Evolutionary conservation across 345 rosid species (phyloP), one percentile per base, ranked within the genome.

Genomic region (Adansonia digitata): DNA sequence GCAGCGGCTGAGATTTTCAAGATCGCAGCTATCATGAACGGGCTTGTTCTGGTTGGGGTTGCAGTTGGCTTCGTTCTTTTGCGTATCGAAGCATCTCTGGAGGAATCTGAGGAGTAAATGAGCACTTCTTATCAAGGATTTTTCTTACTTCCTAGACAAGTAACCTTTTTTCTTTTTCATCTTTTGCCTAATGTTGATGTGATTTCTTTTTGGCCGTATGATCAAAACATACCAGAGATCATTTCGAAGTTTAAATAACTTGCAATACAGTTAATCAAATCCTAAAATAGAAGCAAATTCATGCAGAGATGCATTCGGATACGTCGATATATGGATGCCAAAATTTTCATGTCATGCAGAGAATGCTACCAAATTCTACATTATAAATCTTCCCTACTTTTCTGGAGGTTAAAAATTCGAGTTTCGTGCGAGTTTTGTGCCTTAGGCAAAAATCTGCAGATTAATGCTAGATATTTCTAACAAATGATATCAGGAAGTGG

Each of bases 41-140:
- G 80, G 24, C 86, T 86, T 72, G 79, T 79, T 69, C 84, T 86
- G 46, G 69, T 89, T 72, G 89, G 91, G 63, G 88, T 87, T 55
- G 89, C 91, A 0, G 84, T 87, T 74, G 91, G 93, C 31, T 87
- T 87, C 57, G 88, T 86, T 74, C 87, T 87, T 39, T 87, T 85
- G 29, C 85, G 88, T 57, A 69, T 86, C 11, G 89, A 89, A 73
- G 88, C 88, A 14, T 77, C 65, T 72, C 62, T 84, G 17, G 91
- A 89, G 66, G 93, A 87, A 83, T 79, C 87, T 4, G 93, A 87
- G 73, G 2, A n/a, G n/a, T n/a, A n/a, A 64, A 17, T 72, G 69
- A 71, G 59, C 15, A 22, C 15, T 13, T n/a, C n/a, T n/a, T n/a
- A n/a, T n/a, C n/a, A n/a, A n/a, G n/a, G n/a, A n/a, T n/a, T n/a